Evolutionary conservation across 2,329 filamentous ascomycete genomes (phyloP).

Genomic region (Alternaria infectoria): DNA sequence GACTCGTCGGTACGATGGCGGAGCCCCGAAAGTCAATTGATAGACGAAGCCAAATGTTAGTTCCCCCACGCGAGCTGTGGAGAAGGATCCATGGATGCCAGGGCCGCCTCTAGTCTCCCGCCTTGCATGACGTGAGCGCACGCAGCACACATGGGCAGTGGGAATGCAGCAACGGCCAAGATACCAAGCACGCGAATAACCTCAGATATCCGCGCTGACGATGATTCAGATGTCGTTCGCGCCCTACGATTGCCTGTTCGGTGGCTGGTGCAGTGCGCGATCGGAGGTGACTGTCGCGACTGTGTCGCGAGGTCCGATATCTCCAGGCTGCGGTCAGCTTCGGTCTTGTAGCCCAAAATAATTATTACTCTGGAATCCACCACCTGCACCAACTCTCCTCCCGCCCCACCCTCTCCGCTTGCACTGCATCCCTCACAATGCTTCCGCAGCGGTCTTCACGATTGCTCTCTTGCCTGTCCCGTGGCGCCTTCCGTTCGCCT

Average conservation of each 20-base stretch:
- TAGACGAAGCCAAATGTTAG: conserved; percentile 9
- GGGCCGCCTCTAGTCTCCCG: conserved; percentile 11
- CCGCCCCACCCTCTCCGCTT: conserved; percentile 8
- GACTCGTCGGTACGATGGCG: neutral
- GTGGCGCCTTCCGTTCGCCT: conserved; percentile 33
- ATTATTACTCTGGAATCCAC: conserved; percentile 16
- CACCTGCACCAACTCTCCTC: conserved; percentile 13
- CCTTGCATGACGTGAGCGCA: conserved; percentile 24
- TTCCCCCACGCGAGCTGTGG: conserved; percentile 27
- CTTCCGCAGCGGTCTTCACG: conserved; percentile 45
- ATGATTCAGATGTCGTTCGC: conserved; percentile 15
- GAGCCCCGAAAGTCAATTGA: conserved; percentile 1
- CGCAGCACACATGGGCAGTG: conserved; percentile 1
- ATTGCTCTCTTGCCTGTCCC: conserved; percentile 41
- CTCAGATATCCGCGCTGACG: conserved; percentile 31
- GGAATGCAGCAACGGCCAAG: conserved; percentile 2
- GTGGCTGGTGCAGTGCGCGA: conserved; percentile 14
- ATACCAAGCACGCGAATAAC: conserved; percentile 28
- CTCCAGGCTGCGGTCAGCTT: conserved; percentile 31
- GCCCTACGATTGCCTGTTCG: conserved; percentile 20
- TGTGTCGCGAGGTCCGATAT: conserved; percentile 17
- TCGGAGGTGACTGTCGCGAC: conserved; percentile 20
- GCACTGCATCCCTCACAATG: conserved; percentile 36
- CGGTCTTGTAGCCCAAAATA: conserved; percentile 33
- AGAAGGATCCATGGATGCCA: conserved; percentile 10